phyloP scores from a whole-genome alignment of 1,139 yeast species.

The Hansenula anomala region DNA sequence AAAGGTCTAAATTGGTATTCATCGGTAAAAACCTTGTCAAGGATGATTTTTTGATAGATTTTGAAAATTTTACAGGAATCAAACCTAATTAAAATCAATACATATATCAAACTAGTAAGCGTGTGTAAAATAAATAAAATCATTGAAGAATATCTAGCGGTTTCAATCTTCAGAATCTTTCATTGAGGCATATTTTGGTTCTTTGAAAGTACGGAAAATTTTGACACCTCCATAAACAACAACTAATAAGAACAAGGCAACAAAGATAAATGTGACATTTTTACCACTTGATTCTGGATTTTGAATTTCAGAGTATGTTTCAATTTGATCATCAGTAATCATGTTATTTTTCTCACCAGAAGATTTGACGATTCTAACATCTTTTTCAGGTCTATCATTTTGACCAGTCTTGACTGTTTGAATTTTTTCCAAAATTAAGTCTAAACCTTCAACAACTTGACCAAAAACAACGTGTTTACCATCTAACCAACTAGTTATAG shows the following conservation, averaged over 20 bases:
- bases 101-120: background rate
- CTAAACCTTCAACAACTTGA: slow-evolving; percentile 66
- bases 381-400: slow-evolving; percentile 48
- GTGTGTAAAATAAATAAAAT: background rate
- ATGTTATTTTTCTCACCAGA: slow-evolving; percentile 27
- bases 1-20: slow-evolving; percentile 58
- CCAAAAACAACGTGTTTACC: slow-evolving; percentile 80
- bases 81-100: background rate
- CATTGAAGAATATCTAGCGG: no score
- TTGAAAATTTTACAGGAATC: slow-evolving; percentile 16
- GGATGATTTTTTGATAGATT: slow-evolving; percentile 26
- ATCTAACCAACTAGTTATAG: slow-evolving; percentile 57
- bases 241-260: slow-evolving; percentile 10
- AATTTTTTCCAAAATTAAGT: slow-evolving; percentile 45
- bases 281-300: slow-evolving; percentile 12
- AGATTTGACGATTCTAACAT: slow-evolving; percentile 39
- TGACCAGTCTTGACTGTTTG: slow-evolving; percentile 47
- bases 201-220: background rate
- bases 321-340: slow-evolving; percentile 16
- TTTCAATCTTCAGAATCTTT: slow-evolving; percentile 14
- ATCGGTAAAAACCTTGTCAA: slow-evolving; percentile 66
- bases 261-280: slow-evolving; percentile 16
- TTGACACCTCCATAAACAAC: slow-evolving; percentile 3
- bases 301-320: slow-evolving; percentile 19
- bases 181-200: slow-evolving; percentile 20